phyloP scores from a whole-genome alignment of 139 green algal species.

The Chlorella sp. region DNA sequence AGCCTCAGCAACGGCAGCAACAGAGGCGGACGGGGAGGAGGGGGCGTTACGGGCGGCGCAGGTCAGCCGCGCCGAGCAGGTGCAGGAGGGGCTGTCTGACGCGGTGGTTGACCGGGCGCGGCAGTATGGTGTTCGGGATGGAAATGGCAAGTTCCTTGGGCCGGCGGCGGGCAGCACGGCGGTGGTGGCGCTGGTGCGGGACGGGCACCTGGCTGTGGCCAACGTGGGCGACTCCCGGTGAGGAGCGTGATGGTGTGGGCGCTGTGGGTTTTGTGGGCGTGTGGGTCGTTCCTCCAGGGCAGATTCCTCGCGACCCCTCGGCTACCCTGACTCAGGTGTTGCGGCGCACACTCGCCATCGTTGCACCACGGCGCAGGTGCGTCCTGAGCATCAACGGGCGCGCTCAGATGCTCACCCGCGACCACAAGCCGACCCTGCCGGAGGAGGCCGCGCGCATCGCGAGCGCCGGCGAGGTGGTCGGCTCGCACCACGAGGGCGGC shows the following conservation, averaged over 20 bases:
- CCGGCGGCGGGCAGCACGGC: not conserved
- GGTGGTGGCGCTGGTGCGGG: not conserved
- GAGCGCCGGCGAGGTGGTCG: conserved; percentile 9
- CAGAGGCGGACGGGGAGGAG: no score
- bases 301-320: not conserved
- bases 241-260: not conserved
- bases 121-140: no score
- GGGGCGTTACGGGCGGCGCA: no score
- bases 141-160: no score
- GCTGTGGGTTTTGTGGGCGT: not conserved
- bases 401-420: conserved; percentile 30
- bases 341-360: no score
- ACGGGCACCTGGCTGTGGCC: not conserved
- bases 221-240: not conserved
- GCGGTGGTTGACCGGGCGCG: no score
- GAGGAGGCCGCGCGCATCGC: conserved; percentile 37
- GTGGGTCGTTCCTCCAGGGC: not conserved
- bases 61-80: no score
- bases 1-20: no score
- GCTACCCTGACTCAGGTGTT: not conserved
- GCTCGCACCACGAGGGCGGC: not conserved
- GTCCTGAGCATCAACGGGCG: conserved; percentile 8
- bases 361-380: no score
- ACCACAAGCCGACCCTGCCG: conserved; percentile 38
- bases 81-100: no score